Conservation (phyloP, 2,329 filamentous ascomycete genomes). For the Arthrobotrys pseudoclavata region DNA sequence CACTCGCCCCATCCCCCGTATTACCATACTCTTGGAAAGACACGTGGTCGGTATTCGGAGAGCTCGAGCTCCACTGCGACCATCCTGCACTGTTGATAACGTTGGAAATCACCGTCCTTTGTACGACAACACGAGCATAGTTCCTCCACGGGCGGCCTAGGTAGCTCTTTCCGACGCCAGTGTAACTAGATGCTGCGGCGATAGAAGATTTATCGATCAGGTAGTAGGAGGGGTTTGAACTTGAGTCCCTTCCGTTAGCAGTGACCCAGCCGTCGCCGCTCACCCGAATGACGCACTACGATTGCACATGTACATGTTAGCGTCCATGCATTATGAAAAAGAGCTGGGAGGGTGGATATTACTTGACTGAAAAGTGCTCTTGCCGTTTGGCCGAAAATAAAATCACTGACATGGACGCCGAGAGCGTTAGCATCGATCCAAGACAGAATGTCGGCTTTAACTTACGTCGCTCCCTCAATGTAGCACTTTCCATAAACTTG, state of each 20-base stretch:
- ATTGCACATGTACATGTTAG: not conserved
- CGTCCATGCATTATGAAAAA: not conserved
- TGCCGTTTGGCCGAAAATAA: slow-evolving; percentile 72
- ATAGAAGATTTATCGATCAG: slow-evolving; percentile 72
- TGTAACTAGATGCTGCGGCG: slow-evolving; percentile 66
- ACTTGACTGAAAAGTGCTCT: slow-evolving; percentile 70
- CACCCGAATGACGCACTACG: slow-evolving; percentile 66
- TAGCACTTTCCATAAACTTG: slow-evolving; percentile 72
- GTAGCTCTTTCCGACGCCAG: slow-evolving; percentile 68
- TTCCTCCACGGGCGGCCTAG: slow-evolving; percentile 71
- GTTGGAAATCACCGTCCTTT: slow-evolving; percentile 69
- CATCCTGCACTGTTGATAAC: slow-evolving; percentile 75
- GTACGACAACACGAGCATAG: slow-evolving; percentile 70
- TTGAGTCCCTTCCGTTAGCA: slow-evolving; percentile 67
- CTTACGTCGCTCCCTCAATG: slow-evolving; percentile 71
- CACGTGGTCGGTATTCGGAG: slow-evolving; percentile 70
- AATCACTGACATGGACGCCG: slow-evolving; percentile 67
- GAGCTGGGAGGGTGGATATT: not conserved
- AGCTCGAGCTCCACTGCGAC: slow-evolving; percentile 70
- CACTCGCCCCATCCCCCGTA: slow-evolving; percentile 71
- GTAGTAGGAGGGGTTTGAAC: slow-evolving; percentile 68
- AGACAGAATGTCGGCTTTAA: not conserved
- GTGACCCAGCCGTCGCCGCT: slow-evolving; percentile 69
- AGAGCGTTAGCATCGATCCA: not conserved
- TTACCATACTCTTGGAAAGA: slow-evolving; percentile 74